Base-by-base conservation (phyloP, 2,329 filamentous ascomycete genomes). In the Arthrobotrys sphaeroides region DNA sequence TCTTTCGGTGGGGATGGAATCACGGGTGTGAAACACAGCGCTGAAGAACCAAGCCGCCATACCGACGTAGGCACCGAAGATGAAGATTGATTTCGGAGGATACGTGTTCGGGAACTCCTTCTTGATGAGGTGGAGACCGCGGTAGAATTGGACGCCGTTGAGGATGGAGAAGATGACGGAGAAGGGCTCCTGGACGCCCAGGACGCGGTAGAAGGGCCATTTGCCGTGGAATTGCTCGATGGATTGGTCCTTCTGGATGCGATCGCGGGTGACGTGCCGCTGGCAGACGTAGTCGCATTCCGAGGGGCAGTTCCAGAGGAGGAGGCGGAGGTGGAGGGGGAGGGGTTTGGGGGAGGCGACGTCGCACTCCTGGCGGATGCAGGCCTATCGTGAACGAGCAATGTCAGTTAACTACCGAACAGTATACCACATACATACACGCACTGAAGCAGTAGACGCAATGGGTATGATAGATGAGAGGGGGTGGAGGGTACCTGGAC, bases 211-310 rank as follows among this genome's bases (percentile, higher is more conserved):
- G 84, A 99, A 99, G 40, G 95, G 95, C 95, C 95, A 99, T 87
- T 99, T 99, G 31, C 95, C 95, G 84, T 99, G 93, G 85, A 94
- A 99, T 84, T 99, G 95, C 68, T 94, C 90, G 57, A 97, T 83
- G 9, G 89, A 87, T 28, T 88, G 87, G 74, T 88, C 87, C 77
- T 87, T 85, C 24, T 87, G 84, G 78, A 93, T 84, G 77, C 94
- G 92, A 72, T 84, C 84, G 79, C 88, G 84, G 68, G 95, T 98
- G 74, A 96, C 87, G 82, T 97, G 90, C 86, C 96, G 94, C 83
- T 99, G 95, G 86, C 95, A 99, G 76, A 92, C 90, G 85, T 99
- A 96, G 85, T 99, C 94, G 88, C 95, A 99, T 87, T 99, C 94
- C 81, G 91, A 87, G 77, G 91, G 88, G 84, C 95, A 99, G 82